Evolutionary conservation across 2,329 filamentous ascomycete species (phyloP), one percentile per base, ranked within the genome.

Genomic region (Sporothrix euskadiensis): DNA sequence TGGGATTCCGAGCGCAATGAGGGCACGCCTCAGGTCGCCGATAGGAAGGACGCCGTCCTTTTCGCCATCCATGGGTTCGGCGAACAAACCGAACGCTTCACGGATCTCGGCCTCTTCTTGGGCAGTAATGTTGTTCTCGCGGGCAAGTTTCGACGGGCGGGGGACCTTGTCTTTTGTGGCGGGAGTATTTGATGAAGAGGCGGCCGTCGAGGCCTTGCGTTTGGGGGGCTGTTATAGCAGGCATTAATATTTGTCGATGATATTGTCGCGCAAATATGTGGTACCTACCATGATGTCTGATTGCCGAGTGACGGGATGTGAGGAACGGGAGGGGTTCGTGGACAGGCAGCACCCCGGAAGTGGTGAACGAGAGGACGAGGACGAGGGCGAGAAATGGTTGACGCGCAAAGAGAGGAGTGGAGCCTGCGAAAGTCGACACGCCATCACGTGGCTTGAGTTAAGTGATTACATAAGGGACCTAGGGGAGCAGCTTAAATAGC

Each of bases 91-190:
- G 81, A 96, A 98, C 16, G 94, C 94, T 82, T 98, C 94, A 78
- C 89, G 90, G 80, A 99, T 97, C 83, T 98, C 94, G 77, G 88
- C 87, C 83, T 98, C 95, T 83, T 98, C 92, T 76, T 91, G 89
- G 56, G 90, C 91, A 16, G 89, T 91, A 79, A 98, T 89, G 81
- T 94, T 91, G 86, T 98, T 90, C 80, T 97, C 94, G 83, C 94
- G 95, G 41, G 95, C 95, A 78, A 98, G 92, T 81, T 94, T 97
- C 74, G 94, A 97, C 79, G 89, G 90, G 75, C 92, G 91, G 85
- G 83, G n/a, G 16, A 26, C 39, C 30, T 63, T 32, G n/a, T 65
- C 74, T 80, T 80, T 61, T 44, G 83, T 78, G 14, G 80, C 73
- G 7, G 59, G 9, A 2, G 72, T 30, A 14, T 49, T 49, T 19